Percentiles rank a stretch among this genome's conserved stretches.
Conservation (phyloP, 2,329 filamentous ascomycete genomes). For the Alternaria arborescens region DNA sequence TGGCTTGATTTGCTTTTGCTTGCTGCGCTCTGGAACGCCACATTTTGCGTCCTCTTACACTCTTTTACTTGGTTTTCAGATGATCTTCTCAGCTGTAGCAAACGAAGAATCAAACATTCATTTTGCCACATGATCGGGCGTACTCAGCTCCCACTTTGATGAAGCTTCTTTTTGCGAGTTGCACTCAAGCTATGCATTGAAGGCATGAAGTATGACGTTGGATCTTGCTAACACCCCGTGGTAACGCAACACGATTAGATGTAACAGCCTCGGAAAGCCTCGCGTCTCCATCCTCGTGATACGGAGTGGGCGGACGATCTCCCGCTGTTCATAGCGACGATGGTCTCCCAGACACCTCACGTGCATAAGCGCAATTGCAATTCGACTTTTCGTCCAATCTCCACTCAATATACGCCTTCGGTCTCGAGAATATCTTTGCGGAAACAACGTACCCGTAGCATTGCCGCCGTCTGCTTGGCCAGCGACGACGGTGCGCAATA, state of each 20-base stretch:
- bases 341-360: neutral
- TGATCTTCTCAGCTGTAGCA: neutral
- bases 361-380: neutral
- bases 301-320: neutral
- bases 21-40: neutral
- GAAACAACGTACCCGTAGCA: constrained; percentile 2
- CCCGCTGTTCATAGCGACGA: neutral
- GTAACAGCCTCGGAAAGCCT: neutral
- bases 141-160: neutral
- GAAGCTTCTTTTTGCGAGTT: neutral
- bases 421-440: neutral
- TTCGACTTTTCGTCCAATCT: constrained; percentile 8
- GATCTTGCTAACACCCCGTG: neutral
- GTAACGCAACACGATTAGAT: neutral
- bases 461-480: constrained; percentile 1
- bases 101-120: constrained; percentile 1
- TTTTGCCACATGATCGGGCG: neutral
- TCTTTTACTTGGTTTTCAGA: constrained; percentile 3
- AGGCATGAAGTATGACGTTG: neutral
- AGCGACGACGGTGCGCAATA: neutral
- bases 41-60: neutral
- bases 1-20: neutral
- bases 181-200: neutral
- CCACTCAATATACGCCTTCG: constrained; percentile 11
- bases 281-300: neutral